Evolutionary conservation across 345 rosid species (phyloP).

Genomic region (Fremontodendron californicum): DNA sequence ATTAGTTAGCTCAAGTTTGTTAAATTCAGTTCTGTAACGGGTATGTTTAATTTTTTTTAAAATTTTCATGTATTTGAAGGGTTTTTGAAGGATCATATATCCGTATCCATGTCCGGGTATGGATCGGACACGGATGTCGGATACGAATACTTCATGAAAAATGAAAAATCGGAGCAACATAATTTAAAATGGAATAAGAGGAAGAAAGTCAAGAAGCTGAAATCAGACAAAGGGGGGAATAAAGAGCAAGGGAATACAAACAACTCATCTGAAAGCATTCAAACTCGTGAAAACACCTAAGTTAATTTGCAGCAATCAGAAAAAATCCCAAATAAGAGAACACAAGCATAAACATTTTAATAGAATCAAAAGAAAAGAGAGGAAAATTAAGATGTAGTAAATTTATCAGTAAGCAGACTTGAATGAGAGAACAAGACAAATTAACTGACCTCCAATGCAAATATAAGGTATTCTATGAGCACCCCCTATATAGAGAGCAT

Average conservation of each 20-base stretch:
- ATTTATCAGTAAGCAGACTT: background rate
- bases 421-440: background rate
- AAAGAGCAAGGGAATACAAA: too few species aligned
- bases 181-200: too few species aligned
- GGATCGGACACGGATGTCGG: too few species aligned
- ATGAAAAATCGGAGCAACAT: too few species aligned
- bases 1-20: background rate
- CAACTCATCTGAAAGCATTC: background rate
- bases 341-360: background rate
- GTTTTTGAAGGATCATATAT: too few species aligned
- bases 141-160: too few species aligned
- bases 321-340: background rate
- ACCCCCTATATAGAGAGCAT: constrained; percentile 60
- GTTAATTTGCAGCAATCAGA: background rate
- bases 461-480: constrained; percentile 85
- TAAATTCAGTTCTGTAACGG: background rate
- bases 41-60: too few species aligned
- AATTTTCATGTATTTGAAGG: too few species aligned
- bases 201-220: too few species aligned
- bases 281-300: background rate
- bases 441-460: constrained; percentile 71
- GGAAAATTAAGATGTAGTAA: background rate
- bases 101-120: too few species aligned
- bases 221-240: too few species aligned
- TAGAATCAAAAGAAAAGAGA: background rate